Base-by-base conservation (phyloP, 306 rosid species). In the Hylodesmum podocarpum region DNA sequence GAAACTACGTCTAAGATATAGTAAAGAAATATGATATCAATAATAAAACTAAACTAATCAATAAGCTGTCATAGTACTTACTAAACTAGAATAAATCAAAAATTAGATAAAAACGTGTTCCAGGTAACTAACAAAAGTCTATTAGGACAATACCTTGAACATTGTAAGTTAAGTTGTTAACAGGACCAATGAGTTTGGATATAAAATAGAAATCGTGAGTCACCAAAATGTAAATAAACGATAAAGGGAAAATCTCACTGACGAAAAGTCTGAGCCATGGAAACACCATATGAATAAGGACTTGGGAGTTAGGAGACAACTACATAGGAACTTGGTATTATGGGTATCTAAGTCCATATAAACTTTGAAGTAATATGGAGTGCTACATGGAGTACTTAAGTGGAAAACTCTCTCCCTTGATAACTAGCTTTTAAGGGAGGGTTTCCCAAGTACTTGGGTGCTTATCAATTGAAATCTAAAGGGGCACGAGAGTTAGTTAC, bases 41-140 rank as follows among this genome's bases (percentile, higher is more conserved):
- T 46, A 62, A 61, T 43, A 68, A 46, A 27, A 39, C 4, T 16
- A 4, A 27, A 66, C 28, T 49, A 61, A 33, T 36, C 37, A 53
- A 55, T 25, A 46, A 44, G 1, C n/a, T 49, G 24, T n/a, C 24
- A 14, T 49, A 58, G 40, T 40, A 21, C 61, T 33, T 51, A 24
- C 33, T 69, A 64, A 22, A 59, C 14, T 10, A 66, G 1, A 7
- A 37, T 34, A 70, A 40, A 33, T n/a, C 19, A 63, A 49, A n/a
- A 5, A 51, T 36, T 39, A 27, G 46, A 41, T 58, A 19, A 27
- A 43, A 87, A 86, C 88, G 90, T 89, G 92, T 80, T 67, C 76
- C 88, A 85, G 75, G 88, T 75, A 51, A 62, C 86, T 87, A 85
- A 81, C 81, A 77, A n/a, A 69, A 65, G 43, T 65, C 75, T 31